Evolutionary conservation across 345 rosid genomes (phyloP).

Genomic region (Erodium maritimum): DNA sequence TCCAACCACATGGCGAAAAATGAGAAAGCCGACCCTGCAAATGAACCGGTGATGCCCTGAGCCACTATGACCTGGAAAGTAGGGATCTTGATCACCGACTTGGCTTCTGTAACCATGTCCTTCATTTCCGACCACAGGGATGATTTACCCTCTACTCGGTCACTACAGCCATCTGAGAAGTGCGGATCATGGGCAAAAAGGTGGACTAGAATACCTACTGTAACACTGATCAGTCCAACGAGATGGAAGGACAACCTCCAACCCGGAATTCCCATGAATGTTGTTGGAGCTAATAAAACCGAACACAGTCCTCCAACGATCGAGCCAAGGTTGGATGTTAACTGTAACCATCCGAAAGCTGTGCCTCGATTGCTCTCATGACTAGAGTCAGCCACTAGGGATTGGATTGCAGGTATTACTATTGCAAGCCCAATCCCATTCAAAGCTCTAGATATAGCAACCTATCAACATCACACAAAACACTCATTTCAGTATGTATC

Average conservation of each 20-base stretch:
- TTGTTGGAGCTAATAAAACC: slow-evolving; percentile 51
- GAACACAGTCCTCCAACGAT: slow-evolving; percentile 67
- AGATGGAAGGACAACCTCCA: slow-evolving; percentile 83
- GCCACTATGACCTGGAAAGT: slow-evolving; percentile 88
- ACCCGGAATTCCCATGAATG: slow-evolving; percentile 69
- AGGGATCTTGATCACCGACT: slow-evolving; percentile 39
- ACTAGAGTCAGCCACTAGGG: slow-evolving; percentile 79
- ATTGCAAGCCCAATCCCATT: slow-evolving; percentile 84
- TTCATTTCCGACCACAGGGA: slow-evolving; percentile 50
- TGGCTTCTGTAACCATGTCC: slow-evolving; percentile 44
- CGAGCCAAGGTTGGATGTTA: slow-evolving; percentile 71
- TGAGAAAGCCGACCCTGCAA: slow-evolving; percentile 89
- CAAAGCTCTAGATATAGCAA: slow-evolving; percentile 72
- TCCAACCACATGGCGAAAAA: slow-evolving; percentile 91
- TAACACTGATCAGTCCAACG: slow-evolving; percentile 59
- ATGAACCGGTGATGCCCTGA: slow-evolving; percentile 70
- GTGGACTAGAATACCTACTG: slow-evolving; percentile 56
- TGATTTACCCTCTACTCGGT: slow-evolving; percentile 14
- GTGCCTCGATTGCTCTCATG: slow-evolving; percentile 58
- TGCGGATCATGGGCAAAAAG: slow-evolving; percentile 68
- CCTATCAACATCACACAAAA: slow-evolving; percentile 38
- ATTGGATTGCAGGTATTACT: slow-evolving; percentile 77
- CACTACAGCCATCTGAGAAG: slow-evolving; percentile 19
- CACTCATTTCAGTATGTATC: no score
- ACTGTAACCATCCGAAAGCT: slow-evolving; percentile 85